Conservation (phyloP, 202 grass and related monocot species). For the Cymbopogon flexuosus region DNA sequence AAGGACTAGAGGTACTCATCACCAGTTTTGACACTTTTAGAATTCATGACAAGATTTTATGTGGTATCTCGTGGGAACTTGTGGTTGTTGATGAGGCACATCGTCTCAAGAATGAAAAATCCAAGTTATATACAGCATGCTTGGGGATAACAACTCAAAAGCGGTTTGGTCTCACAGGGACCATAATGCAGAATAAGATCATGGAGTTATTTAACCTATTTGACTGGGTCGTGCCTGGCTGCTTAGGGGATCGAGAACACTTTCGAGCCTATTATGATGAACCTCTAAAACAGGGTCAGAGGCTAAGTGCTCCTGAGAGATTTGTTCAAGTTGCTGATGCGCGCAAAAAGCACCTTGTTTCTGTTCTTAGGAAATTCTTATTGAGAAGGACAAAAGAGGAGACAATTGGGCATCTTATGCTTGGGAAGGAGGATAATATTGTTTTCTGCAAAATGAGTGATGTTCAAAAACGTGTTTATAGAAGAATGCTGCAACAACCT, state of each 20-base stretch:
- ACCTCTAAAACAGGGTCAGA: slow-evolving; percentile 86
- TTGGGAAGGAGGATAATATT: slow-evolving; percentile 97
- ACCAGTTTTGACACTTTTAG: slow-evolving; percentile 98
- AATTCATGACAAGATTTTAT: slow-evolving; percentile 77
- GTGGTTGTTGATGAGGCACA: slow-evolving; percentile 95
- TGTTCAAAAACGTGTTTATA: slow-evolving; percentile 89
- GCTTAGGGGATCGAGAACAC: slow-evolving; percentile 78
- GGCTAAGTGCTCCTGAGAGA: slow-evolving; percentile 85
- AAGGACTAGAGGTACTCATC: slow-evolving; percentile 62
- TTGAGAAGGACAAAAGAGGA: slow-evolving; percentile 95
- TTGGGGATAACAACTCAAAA: slow-evolving; percentile 76
- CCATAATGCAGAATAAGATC: slow-evolving; percentile 91
- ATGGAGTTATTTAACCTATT: slow-evolving; percentile 97
- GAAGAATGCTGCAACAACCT: slow-evolving; percentile 92
- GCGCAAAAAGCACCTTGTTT: slow-evolving; percentile 82
- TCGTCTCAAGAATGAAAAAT: slow-evolving; percentile 88
- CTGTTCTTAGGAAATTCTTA: slow-evolving; percentile 69
- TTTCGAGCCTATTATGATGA: slow-evolving; percentile 88
- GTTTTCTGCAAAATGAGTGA: slow-evolving; percentile 97
- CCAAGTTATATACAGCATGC: slow-evolving; percentile 68
- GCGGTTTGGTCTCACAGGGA: slow-evolving; percentile 82
- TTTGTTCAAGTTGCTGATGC: slow-evolving; percentile 77
- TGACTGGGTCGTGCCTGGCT: slow-evolving; percentile 86
- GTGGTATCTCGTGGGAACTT: slow-evolving; percentile 71
- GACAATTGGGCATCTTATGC: slow-evolving; percentile 96